Evolutionary conservation across 2,329 filamentous ascomycete species (phyloP).

Genomic region (Myriangium duriaei): DNA sequence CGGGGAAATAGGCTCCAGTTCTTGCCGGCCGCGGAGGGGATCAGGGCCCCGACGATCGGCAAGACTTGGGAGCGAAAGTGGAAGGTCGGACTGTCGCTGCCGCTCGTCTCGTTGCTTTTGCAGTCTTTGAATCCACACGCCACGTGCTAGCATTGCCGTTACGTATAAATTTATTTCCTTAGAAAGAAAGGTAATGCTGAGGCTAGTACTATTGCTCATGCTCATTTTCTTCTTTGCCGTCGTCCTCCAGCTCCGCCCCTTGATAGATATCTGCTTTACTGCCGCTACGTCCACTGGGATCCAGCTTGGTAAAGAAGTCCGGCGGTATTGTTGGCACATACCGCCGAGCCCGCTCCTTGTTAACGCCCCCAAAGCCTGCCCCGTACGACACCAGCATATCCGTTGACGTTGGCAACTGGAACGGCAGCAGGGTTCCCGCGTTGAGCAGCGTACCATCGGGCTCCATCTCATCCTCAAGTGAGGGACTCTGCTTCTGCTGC

Average conservation of each 20-base stretch:
- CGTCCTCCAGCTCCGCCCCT: neutral
- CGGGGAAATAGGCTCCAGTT: too few species aligned
- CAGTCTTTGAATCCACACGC: too few species aligned
- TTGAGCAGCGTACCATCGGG: conserved; percentile 71
- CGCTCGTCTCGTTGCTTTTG: too few species aligned
- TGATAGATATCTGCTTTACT: conserved; percentile 12
- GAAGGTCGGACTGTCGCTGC: too few species aligned
- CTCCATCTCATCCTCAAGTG: conserved; percentile 45
- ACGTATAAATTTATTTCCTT: too few species aligned
- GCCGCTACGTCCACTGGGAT: conserved; percentile 37
- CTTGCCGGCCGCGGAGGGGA: too few species aligned
- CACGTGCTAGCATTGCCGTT: too few species aligned
- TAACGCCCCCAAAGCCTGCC: conserved; percentile 83
- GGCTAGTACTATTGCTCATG: too few species aligned
- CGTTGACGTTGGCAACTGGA: conserved; percentile 86
- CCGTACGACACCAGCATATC: conserved; percentile 96
- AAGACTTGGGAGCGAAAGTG: too few species aligned
- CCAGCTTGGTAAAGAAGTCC: conserved; percentile 82
- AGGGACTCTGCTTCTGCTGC: conserved; percentile 13
- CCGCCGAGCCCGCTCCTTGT: conserved; percentile 81
- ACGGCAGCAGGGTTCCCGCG: conserved; percentile 83
- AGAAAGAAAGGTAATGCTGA: too few species aligned
- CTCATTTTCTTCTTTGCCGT: conserved; percentile 1
- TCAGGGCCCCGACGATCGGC: too few species aligned
- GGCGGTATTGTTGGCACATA: conserved; percentile 93